These are phyloP conservation scores for Apiospora malaysiana DNA, from an alignment of 2,329 filamentous ascomycete genomes.

Conservation along the genomic window DNA sequence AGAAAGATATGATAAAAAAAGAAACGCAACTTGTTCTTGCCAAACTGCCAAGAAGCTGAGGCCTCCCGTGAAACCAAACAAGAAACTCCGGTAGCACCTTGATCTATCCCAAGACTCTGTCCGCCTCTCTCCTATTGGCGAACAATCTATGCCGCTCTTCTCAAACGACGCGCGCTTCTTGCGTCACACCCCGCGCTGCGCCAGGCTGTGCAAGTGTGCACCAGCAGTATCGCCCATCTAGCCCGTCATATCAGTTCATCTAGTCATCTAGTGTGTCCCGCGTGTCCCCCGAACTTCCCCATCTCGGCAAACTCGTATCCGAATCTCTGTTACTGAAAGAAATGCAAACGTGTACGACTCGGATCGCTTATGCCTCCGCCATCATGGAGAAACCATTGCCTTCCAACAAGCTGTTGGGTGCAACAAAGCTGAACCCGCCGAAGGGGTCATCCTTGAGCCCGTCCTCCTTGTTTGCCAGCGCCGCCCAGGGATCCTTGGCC, in stretches of 20 bases:
- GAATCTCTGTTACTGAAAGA: neutral
- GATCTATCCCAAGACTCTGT: slow-evolving; percentile 3
- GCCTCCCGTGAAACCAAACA: slow-evolving; percentile 20
- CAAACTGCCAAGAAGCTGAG: slow-evolving; percentile 7
- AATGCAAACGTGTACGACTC: neutral
- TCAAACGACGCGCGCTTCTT: neutral
- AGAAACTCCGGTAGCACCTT: slow-evolving; percentile 11
- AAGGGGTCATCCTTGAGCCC: slow-evolving; percentile 61
- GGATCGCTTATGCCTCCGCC: slow-evolving; percentile 26
- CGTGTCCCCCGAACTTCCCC: neutral
- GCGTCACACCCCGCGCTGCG: neutral
- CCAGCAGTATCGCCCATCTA: neutral
- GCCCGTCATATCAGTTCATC: neutral
- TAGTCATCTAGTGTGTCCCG: neutral
- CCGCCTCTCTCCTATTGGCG: neutral
- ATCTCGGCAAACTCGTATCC: neutral
- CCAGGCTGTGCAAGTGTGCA: neutral
- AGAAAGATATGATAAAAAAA: neutral
- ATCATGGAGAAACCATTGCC: slow-evolving; percentile 47
- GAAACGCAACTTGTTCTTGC: neutral
- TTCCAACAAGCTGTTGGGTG: slow-evolving; percentile 62
- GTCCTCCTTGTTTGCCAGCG: slow-evolving; percentile 39
- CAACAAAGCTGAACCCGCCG: slow-evolving; percentile 69
- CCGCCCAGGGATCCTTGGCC: slow-evolving; percentile 48
- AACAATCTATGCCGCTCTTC: neutral